A percentile compares a stretch with the other conserved stretches of the same genome.
Conservation (phyloP, 306 rosid species). For the Geum urbanum region DNA sequence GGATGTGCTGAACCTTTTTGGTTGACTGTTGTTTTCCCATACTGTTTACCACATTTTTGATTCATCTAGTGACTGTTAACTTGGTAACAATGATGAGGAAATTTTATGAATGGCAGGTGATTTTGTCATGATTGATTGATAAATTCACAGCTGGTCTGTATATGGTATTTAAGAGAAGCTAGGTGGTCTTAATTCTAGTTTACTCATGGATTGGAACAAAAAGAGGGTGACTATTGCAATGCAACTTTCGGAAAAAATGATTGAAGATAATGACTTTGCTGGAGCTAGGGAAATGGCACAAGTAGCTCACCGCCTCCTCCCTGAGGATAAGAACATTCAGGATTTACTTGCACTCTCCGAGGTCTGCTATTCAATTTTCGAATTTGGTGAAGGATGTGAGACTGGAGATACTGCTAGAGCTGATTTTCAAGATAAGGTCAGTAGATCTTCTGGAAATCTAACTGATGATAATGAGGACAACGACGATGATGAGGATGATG, state of each 20-base stretch:
- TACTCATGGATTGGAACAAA: slow-evolving; percentile 84
- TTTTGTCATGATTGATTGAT: background rate
- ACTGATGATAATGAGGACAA: background rate
- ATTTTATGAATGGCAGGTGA: slow-evolving; percentile 10
- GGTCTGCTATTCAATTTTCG: slow-evolving; percentile 55
- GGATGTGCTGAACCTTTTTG: background rate
- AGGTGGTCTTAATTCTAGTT: slow-evolving; percentile 28
- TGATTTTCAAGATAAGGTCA: slow-evolving; percentile 30
- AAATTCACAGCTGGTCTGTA: background rate
- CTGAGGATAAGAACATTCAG: slow-evolving; percentile 58
- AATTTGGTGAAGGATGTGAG: slow-evolving; percentile 33
- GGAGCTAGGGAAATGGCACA: slow-evolving; percentile 68
- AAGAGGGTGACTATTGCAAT: slow-evolving; percentile 73
- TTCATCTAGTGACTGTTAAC: background rate
- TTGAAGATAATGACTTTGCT: slow-evolving; percentile 56
- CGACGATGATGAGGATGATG: background rate
- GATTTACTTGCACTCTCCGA: slow-evolving; percentile 65
- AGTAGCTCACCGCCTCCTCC: slow-evolving; percentile 57
- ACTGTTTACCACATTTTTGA: background rate
- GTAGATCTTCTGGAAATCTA: slow-evolving; percentile 32
- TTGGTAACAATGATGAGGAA: background rate
- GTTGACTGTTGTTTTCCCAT: background rate
- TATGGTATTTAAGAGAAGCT: slow-evolving; percentile 3
- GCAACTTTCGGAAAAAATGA: slow-evolving; percentile 56
- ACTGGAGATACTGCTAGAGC: slow-evolving; percentile 17